Base-by-base conservation (phyloP, 495 filamentous ascomycete species). In the Talaromyces trachyspermus region DNA sequence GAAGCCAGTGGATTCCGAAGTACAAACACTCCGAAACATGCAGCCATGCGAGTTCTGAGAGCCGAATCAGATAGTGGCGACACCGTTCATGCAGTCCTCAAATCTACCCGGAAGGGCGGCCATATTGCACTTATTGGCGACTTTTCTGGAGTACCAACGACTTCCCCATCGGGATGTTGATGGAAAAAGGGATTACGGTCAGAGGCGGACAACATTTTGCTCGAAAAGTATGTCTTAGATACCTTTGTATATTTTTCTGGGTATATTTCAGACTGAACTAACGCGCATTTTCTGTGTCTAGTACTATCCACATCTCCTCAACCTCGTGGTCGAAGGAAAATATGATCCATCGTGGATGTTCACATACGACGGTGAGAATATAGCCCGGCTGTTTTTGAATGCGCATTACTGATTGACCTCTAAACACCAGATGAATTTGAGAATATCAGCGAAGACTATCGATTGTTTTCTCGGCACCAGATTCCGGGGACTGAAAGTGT, bases 1-100 rank as follows among this genome's bases (percentile, higher is more conserved):
- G 64, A 66, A 36, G 63, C 64, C 8, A 57, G 59, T 33, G 63
- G 61, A 1, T 63, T 64, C 38, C 49, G 64, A 8, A 62, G 54
- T 43, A 53, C 52, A 14, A 48, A 55, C 44, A 45, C 43, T 12
- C 22, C 49, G 11, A 37, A 50, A 19, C 60, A 60, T 29, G 49
- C 53, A 2, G 54, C 56, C 5, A 57, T 62, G 55, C 48, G 61
- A n/a, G 42, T 52, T 3, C 52, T 55, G 18, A 54, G 60, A 6
- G 41, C 63, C 11, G 60, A 63, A 41, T 40, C 51, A 2, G 58
- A 66, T 23, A 54, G 49, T 24, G 32, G 50, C 35, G 63, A 66
- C 41, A 57, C 58, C 0, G 48, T 65, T 11, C 40, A 48, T 23
- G 58, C 57, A 4, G 58, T 63, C 15, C 55, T 66, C 36, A 57